phyloP scores from a whole-genome alignment of 371 early-diverging fungal genomes.

The Mortierella sp. region DNA sequence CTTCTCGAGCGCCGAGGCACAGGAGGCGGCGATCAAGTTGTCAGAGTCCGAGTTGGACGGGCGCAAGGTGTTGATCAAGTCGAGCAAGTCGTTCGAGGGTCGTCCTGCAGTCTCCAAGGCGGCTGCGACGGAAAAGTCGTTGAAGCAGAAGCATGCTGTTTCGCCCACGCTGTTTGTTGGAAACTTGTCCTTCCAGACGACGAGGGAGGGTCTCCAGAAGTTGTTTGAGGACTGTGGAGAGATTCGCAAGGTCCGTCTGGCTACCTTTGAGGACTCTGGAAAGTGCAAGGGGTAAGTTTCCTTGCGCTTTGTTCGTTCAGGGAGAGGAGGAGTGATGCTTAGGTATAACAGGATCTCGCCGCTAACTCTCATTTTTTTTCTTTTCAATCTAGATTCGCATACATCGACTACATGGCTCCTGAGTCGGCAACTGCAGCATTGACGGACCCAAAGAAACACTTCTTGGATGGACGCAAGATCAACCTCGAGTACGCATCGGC shows the following conservation, averaged over 20 bases:
- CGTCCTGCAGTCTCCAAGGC: constrained; percentile 53
- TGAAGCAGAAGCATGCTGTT: constrained; percentile 70
- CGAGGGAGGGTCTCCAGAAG: constrained; percentile 71
- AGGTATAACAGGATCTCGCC: no score
- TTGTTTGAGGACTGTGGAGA: constrained; percentile 75
- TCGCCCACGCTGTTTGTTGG: constrained; percentile 87
- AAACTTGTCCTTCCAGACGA: constrained; percentile 81
- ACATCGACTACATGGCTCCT: constrained; percentile 74
- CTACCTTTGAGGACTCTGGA: constrained; percentile 81
- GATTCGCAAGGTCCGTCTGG: constrained; percentile 76
- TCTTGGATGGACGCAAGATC: constrained; percentile 50
- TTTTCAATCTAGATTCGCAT: constrained; percentile 64
- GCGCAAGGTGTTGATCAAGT: constrained; percentile 78
- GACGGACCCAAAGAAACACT: constrained; percentile 61
- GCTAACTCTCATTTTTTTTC: background rate
- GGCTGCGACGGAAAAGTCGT: constrained; percentile 36
- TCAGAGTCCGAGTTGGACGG: constrained; percentile 73
- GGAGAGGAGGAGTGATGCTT: background rate
- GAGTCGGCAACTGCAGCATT: constrained; percentile 77
- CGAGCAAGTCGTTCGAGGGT: constrained; percentile 71
- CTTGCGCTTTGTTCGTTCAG: background rate
- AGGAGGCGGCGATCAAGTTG: constrained; percentile 68
- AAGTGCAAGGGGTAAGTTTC: constrained; percentile 78
- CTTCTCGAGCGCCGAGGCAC: constrained; percentile 69
- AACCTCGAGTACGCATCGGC: constrained; percentile 60